Conservation (phyloP, 2,329 filamentous ascomycete genomes). For the Penicillium sp. region DNA sequence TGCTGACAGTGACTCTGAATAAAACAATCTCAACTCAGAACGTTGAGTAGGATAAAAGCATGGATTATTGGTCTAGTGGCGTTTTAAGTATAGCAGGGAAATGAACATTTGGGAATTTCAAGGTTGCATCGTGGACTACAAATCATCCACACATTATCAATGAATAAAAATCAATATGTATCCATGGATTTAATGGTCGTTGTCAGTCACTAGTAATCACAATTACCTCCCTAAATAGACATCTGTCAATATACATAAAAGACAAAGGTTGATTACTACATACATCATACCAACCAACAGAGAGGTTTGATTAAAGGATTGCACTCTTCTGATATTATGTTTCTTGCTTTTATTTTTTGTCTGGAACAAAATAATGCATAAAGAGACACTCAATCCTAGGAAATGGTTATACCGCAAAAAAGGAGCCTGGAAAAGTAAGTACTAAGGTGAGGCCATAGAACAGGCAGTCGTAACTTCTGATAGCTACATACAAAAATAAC, state of each 20-base stretch:
- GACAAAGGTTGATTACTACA: not conserved
- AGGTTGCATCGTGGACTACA: not conserved
- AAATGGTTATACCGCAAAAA: too few species aligned
- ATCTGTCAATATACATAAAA: not conserved
- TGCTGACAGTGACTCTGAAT: conserved; percentile 34
- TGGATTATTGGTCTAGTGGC: conserved; percentile 7
- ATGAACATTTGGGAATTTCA: not conserved
- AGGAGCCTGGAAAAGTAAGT: not conserved
- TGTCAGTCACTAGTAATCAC: not conserved
- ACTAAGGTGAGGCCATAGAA: not conserved
- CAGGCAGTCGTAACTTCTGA: not conserved
- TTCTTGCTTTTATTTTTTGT: not conserved
- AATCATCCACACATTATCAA: not conserved
- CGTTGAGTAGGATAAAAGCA: not conserved
- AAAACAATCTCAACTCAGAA: not conserved
- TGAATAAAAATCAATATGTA: not conserved
- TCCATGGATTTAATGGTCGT: not conserved
- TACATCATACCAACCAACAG: not conserved
- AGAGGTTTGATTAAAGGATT: not conserved
- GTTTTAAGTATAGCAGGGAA: conserved; percentile 13
- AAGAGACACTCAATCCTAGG: not conserved
- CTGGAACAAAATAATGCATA: not conserved
- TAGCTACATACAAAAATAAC: conserved; percentile 6
- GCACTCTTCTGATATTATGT: not conserved
- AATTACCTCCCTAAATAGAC: not conserved